phyloP scores from a whole-genome alignment of 768 basidiomycete species.

The Rhodotorula diobovata region DNA sequence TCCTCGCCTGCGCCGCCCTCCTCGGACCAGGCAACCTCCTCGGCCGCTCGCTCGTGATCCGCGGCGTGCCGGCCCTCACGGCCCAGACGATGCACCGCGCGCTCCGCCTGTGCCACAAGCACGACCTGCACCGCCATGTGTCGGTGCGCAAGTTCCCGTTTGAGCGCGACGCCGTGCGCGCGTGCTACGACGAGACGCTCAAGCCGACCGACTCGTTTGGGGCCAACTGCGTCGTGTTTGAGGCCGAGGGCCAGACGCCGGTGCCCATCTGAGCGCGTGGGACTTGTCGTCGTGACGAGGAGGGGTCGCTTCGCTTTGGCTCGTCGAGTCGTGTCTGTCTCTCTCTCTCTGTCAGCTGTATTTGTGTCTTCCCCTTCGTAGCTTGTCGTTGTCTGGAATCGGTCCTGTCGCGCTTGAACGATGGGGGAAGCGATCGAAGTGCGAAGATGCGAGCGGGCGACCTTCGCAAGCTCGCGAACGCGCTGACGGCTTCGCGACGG shows the following conservation, averaged over 20 bases:
- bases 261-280: neutral
- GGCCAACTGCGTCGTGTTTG: neutral
- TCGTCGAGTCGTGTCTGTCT: too few relatives aligned
- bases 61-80: neutral
- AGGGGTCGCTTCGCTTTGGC: neutral
- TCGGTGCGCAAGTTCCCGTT: neutral
- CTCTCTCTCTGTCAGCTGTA: too few relatives aligned
- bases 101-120: neutral
- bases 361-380: too few relatives aligned
- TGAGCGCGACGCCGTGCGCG: neutral
- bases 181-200: neutral
- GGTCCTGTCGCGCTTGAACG: too few relatives aligned
- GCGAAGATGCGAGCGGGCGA: too few relatives aligned
- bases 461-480: too few relatives aligned
- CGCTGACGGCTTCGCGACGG: too few relatives aligned
- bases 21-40: neutral
- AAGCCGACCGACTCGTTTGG: neutral
- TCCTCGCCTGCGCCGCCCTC: neutral
- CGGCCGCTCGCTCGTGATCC: neutral
- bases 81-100: neutral
- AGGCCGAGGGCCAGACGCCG: neutral
- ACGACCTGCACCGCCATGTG: slow-evolving; percentile 1
- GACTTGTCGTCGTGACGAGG: neutral
- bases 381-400: too few relatives aligned
- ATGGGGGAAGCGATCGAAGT: too few relatives aligned